Base-by-base conservation (phyloP, 2,329 filamentous ascomycete genomes). In the Bimuria novae-zelandiae region DNA sequence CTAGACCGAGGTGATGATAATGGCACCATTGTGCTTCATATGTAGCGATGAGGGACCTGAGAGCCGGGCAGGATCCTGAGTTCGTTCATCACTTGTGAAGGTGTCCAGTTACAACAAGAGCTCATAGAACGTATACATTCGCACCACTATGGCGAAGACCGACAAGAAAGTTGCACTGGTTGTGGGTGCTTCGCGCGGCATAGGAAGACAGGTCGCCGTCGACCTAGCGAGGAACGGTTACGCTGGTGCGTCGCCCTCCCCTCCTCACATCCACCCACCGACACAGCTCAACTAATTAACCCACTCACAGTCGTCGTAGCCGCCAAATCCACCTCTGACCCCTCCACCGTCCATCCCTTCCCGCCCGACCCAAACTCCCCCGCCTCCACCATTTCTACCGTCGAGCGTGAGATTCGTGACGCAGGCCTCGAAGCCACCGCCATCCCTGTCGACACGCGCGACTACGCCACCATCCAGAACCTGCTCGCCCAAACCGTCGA, bases 121-220 rank as follows among this genome's bases (percentile, higher is more conserved):
- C n/a, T 33, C 11, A 33, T 7, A 10, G 4, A 40, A 5, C 23
- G 39, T n/a, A 35, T 7, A 35, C 27, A 7, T 22, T 11, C 3
- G 3, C 32, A 23, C 12, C 11, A 35, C 32, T 7, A 68, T 64
- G 53, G 29, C 55, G 16, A 32, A 41, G 7, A 45, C 54, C 23
- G 51, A 33, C 11, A 65, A 78, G 51, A 78, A 79, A 56, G 88
- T 92, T 6, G 89, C 88, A 17, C 79, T 92, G 17, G 78, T 93
- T 4, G 81, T 92, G 17, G 89, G 89, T 33, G 89, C 88, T 2
- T 92, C 89, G 0, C 79, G 90, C 56, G 90, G 90, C 32, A 93
- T 95, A 58, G 90, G 90, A 40, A 80, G 89, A 35, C 90, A 94
- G 70, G 79, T 94, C 33, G 89, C 90, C 51, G 82, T 95, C 63